Base-by-base conservation (phyloP, 2,329 filamentous ascomycete genomes). In the Colletotrichum brevisporum region DNA sequence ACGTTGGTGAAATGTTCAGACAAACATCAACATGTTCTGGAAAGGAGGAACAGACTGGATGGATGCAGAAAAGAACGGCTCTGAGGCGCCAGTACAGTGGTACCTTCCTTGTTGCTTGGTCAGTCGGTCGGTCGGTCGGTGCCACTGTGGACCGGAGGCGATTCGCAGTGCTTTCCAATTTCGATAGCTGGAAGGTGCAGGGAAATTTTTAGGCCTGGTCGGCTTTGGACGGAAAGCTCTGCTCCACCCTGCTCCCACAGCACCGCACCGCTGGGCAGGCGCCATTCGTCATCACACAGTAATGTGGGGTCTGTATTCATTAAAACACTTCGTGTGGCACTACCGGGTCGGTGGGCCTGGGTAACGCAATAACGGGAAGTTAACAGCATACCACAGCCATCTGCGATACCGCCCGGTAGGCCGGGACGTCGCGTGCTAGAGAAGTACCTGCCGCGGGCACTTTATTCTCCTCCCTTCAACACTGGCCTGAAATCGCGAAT, bases 241-340 rank as follows among this genome's bases (percentile, higher is more conserved):
- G 47, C 31, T 53, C 64, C 52, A 65, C 63, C 48, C 31, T 36
- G 31, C 31, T 36, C 6, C 31, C 16, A 36, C 15, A 24, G 31
- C 41, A 41, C 15, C 41, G 31, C 41, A 41, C 47, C 21, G 21
- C 21, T 24, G 21, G 39, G 63, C 52, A 47, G 50, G 54, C 66
- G 63, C 63, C 53, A 67, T 67, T 66, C 67, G 62, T 69, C 67
- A 67, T 69, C 62, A 61, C 41, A 67, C 50, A 66, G 45, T 39
- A 45, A n/a, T 63, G 67, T 69, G 67, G 67, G 62, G 62, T 26
- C 36, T 15, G 16, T 66, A 67, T 69, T 60, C 67, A 67, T 56
- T 12, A 69, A 69, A 69, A 48, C 63, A 52, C 36, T 41, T n/a
- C 43, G 24, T 39, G 36, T 48, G 43, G 54, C 50, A 67, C 51